Conservation (phyloP, 106 monocot genomes). For the Dactylorhiza incarnata region DNA sequence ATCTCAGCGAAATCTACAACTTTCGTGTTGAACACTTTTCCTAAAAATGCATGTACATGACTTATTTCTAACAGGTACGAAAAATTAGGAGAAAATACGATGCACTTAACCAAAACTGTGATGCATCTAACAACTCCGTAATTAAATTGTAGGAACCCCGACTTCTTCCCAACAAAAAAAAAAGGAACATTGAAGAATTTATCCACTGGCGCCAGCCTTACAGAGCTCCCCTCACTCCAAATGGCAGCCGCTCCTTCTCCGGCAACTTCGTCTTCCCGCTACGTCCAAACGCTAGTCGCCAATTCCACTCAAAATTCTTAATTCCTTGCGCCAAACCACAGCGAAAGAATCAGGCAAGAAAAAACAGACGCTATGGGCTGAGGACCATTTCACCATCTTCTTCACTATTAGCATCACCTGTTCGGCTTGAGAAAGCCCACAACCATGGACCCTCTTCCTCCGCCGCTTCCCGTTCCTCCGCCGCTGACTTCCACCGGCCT, state of each 20-base stretch:
- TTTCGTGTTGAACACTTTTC: too few relatives aligned
- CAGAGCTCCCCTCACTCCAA: constrained; percentile 10
- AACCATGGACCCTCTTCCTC: constrained; percentile 7
- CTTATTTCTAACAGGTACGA: too few relatives aligned
- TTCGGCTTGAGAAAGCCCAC: too few relatives aligned
- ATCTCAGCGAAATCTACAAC: too few relatives aligned
- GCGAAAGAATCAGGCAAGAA: background rate
- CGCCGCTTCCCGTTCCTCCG: background rate
- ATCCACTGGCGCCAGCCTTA: background rate
- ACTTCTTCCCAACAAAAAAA: too few relatives aligned
- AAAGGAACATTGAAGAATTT: background rate
- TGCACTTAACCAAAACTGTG: too few relatives aligned
- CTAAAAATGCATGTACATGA: too few relatives aligned
- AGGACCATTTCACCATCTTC: background rate
- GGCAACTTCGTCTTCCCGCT: background rate
- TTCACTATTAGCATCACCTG: background rate
- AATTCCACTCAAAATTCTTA: background rate
- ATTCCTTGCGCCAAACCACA: background rate
- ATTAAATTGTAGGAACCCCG: too few relatives aligned
- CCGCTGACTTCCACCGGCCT: background rate
- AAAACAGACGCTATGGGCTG: background rate
- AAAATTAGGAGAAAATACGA: too few relatives aligned
- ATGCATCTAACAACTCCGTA: too few relatives aligned
- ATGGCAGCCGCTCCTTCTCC: constrained; percentile 3
- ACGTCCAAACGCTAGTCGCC: background rate